phyloP scores from a whole-genome alignment of 176 grass and related monocot genomes.

The Musa itinerans region DNA sequence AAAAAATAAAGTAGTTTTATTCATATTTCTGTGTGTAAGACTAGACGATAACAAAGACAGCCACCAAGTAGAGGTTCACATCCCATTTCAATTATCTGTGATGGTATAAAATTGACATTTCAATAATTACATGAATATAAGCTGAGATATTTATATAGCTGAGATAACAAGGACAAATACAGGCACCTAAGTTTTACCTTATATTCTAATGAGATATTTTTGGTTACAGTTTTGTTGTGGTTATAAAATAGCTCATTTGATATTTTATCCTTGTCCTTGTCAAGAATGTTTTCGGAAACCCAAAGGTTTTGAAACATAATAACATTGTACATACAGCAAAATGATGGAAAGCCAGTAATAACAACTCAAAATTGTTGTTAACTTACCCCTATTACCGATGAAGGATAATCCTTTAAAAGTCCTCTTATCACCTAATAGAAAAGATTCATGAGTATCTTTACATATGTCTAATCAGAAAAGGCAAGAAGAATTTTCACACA shows the following conservation, averaged over 20 bases:
- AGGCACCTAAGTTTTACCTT: not conserved
- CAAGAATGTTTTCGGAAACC: no score
- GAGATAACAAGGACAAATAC: not conserved
- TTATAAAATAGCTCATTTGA: no score
- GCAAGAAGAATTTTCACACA: slow-evolving; percentile 4
- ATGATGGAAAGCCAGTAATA: no score
- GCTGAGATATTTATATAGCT: not conserved
- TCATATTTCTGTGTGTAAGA: not conserved
- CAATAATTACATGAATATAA: not conserved
- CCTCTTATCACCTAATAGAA: slow-evolving; percentile 41
- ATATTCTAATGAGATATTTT: no score
- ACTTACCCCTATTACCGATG: slow-evolving; percentile 60
- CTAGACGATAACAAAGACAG: not conserved
- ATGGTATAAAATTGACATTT: not conserved
- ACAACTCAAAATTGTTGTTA: not conserved
- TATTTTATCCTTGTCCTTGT: no score
- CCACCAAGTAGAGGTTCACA: not conserved
- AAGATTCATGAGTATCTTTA: not conserved
- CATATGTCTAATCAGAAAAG: not conserved
- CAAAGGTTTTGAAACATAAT: not conserved
- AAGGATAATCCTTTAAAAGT: slow-evolving; percentile 57
- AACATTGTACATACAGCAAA: not conserved
- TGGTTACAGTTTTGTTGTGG: no score
- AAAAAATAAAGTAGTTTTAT: not conserved
- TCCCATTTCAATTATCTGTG: not conserved